Percentiles rank a stretch among this genome's conserved stretches.
phyloP scores from a whole-genome alignment of 768 basidiomycete species.

The Atractiella rhizophila region DNA sequence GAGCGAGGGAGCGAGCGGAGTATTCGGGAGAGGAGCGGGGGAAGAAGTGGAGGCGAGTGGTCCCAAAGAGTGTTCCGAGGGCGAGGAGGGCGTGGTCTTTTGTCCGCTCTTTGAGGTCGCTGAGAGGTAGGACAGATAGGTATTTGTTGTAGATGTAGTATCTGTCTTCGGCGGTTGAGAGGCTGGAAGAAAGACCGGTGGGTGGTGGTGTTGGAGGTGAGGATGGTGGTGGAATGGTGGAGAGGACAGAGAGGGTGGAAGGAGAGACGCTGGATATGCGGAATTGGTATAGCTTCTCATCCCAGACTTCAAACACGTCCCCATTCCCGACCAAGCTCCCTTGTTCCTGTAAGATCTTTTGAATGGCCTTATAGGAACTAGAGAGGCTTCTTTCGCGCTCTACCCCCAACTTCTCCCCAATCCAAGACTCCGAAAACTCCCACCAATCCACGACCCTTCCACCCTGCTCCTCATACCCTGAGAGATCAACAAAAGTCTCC shows the following conservation, averaged over 20 bases:
- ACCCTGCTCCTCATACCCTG: conserved; percentile 1
- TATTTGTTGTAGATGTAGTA: too few relatives aligned
- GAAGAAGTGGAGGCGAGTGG: conserved; percentile 42
- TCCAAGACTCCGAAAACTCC: conserved; percentile 30
- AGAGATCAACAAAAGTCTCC: conserved; percentile 44
- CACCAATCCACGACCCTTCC: conserved; percentile 30
- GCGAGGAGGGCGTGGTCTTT: conserved; percentile 33
- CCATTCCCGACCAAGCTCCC: conserved; percentile 17
- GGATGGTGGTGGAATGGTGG: too few relatives aligned
- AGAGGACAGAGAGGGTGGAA: too few relatives aligned
- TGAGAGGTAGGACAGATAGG: too few relatives aligned
- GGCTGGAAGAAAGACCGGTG: too few relatives aligned
- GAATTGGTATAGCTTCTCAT: conserved; percentile 36
- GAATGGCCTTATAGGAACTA: too few relatives aligned
- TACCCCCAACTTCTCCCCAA: conserved; percentile 25
- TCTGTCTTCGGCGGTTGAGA: too few relatives aligned
- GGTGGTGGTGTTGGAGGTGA: too few relatives aligned
- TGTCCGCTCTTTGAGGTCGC: conserved; percentile 25
- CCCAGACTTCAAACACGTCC: conserved; percentile 32
- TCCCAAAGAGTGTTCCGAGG: conserved; percentile 52
- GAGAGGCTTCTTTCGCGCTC: too few relatives aligned
- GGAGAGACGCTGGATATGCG: conserved; percentile 40
- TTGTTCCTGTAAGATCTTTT: too few relatives aligned
- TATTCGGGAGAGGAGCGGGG: conserved; percentile 27
- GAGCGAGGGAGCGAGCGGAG: conserved; percentile 27